Evolutionary conservation across 495 filamentous ascomycete genomes (phyloP).

Genomic region (Podospora didyma): DNA sequence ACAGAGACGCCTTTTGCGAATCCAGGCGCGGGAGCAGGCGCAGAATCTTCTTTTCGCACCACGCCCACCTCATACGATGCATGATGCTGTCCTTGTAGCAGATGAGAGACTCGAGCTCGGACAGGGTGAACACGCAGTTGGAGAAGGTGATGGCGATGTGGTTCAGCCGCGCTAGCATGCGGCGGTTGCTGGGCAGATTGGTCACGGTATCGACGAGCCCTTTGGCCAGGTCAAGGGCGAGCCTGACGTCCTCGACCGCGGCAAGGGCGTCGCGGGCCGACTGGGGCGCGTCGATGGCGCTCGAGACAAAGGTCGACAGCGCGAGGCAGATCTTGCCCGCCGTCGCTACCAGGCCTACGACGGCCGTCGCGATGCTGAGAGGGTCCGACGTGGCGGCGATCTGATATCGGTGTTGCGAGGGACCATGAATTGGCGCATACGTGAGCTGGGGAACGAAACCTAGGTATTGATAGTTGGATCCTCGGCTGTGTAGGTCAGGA

Average conservation of each 20-base stretch:
- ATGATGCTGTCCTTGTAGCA: neutral
- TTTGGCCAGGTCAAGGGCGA: neutral
- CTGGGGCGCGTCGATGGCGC: slow-evolving; percentile 1
- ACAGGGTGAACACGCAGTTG: neutral
- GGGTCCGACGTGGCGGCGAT: slow-evolving; percentile 12
- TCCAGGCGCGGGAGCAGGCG: slow-evolving; percentile 3
- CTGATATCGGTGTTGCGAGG: too few relatives aligned
- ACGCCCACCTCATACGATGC: slow-evolving; percentile 2
- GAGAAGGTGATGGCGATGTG: slow-evolving; percentile 7
- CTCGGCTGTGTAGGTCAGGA: too few relatives aligned
- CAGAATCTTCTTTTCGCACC: slow-evolving; percentile 1
- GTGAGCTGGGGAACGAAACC: too few relatives aligned
- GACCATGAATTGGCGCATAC: too few relatives aligned
- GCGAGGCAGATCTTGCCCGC: slow-evolving; percentile 1
- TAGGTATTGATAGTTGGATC: too few relatives aligned
- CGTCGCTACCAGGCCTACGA: slow-evolving; percentile 1
- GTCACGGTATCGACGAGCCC: neutral
- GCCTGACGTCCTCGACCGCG: neutral
- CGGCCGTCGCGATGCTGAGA: slow-evolving; percentile 6
- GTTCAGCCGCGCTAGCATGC: neutral
- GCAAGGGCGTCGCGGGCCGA: neutral
- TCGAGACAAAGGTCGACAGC: neutral
- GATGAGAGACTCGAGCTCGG: slow-evolving; percentile 1
- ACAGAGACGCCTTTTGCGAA: slow-evolving; percentile 1
- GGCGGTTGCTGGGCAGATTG: neutral